phyloP scores from a whole-genome alignment of 768 basidiomycete species.

The Pisolithus orientalis region DNA sequence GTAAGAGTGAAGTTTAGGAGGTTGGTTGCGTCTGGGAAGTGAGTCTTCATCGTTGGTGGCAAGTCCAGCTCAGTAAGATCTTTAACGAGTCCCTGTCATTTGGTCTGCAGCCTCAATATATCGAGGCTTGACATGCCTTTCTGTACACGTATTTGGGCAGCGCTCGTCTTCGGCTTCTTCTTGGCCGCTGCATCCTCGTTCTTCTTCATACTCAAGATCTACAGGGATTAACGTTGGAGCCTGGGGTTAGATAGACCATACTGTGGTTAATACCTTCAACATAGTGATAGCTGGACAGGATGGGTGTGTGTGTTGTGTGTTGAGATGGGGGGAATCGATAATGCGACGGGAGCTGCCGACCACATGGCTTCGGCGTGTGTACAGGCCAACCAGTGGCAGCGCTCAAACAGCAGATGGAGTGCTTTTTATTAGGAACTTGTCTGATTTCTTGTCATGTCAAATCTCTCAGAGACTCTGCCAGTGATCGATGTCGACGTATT shows the following conservation, averaged over 20 bases:
- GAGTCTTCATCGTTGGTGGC: slow-evolving; percentile 91
- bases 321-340: slow-evolving; percentile 17
- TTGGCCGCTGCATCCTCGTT: slow-evolving; percentile 94
- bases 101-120: background rate
- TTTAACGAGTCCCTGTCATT: slow-evolving; percentile 25
- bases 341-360: slow-evolving; percentile 27
- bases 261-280: slow-evolving; percentile 35
- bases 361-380: background rate
- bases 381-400: too few relatives aligned
- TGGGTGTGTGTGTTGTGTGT: background rate
- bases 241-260: background rate
- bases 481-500: slow-evolving; percentile 77
- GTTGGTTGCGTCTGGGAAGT: slow-evolving; percentile 89
- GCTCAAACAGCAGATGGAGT: too few relatives aligned
- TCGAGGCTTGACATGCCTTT: slow-evolving; percentile 57
- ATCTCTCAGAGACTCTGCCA: slow-evolving; percentile 51
- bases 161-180: slow-evolving; percentile 98
- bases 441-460: slow-evolving; percentile 31
- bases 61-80: slow-evolving; percentile 97
- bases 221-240: slow-evolving; percentile 2
- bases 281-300: slow-evolving; percentile 19
- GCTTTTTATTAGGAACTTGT: background rate
- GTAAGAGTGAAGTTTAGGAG: slow-evolving; percentile 95
- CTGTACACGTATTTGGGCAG: slow-evolving; percentile 98
- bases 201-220: slow-evolving; percentile 99